A percentile compares a stretch with the other conserved stretches of the same genome.
Evolutionary conservation across 192 early-diverging fungal genomes (phyloP).

Genomic region (Helicostylum pulchrum): DNA sequence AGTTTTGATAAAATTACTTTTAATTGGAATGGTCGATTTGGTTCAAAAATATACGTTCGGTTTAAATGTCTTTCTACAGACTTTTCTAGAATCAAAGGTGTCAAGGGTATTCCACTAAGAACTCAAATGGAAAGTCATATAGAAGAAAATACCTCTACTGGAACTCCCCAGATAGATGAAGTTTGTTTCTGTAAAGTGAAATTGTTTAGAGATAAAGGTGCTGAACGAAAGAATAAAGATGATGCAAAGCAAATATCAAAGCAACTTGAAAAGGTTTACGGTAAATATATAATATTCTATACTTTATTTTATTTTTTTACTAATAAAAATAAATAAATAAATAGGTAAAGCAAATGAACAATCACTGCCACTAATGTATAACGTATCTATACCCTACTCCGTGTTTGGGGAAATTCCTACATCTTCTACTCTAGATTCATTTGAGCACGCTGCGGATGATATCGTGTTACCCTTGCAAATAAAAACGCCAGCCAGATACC

Average conservation of each 20-base stretch:
- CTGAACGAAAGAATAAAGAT: conserved; percentile 75
- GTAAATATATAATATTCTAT: not conserved
- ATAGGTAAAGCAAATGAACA: conserved; percentile 29
- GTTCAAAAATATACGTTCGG: conserved; percentile 60
- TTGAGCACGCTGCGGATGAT: conserved; percentile 16
- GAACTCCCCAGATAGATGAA: conserved; percentile 23
- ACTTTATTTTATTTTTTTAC: not conserved
- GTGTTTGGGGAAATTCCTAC: conserved; percentile 26
- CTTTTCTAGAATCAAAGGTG: conserved; percentile 73
- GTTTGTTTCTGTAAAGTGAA: conserved; percentile 63
- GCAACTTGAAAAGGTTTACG: conserved; percentile 55
- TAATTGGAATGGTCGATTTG: conserved; percentile 61
- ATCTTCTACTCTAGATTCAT: conserved; percentile 11
- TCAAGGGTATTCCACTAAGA: conserved; percentile 68
- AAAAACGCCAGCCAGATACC: conserved; percentile 14
- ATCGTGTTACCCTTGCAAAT: not conserved
- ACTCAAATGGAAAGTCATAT: conserved; percentile 36
- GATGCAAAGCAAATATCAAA: conserved; percentile 67
- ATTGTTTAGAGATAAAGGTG: conserved; percentile 61
- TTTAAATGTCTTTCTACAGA: conserved; percentile 76
- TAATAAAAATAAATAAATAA: no score
- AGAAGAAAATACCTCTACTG: not conserved
- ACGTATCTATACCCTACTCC: conserved; percentile 15
- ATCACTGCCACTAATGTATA: conserved; percentile 24
- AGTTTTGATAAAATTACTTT: conserved; percentile 67